phyloP scores from a whole-genome alignment of 768 basidiomycete genomes.

The Mycena vitilis region DNA sequence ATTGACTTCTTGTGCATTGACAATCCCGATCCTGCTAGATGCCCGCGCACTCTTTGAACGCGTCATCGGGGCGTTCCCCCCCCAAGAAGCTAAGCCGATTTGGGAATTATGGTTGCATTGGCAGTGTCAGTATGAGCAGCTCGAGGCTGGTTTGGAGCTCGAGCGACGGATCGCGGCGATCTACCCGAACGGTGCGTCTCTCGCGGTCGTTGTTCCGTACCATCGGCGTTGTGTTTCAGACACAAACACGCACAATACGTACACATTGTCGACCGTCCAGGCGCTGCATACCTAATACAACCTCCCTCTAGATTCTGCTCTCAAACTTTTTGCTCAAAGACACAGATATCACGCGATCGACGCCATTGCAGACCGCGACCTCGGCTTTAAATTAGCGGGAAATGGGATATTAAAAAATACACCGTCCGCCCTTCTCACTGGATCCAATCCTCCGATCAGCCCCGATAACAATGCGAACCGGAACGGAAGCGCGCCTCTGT shows the following conservation, averaged over 20 bases:
- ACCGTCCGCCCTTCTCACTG: neutral
- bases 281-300: too few species aligned
- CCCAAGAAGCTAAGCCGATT: conserved; percentile 83
- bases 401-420: neutral
- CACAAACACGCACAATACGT: too few species aligned
- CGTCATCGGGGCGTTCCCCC: conserved; percentile 79
- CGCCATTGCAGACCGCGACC: conserved; percentile 88
- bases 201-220: too few species aligned
- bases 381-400: conserved; percentile 69
- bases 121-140: conserved; percentile 94
- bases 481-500: neutral
- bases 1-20: too few species aligned
- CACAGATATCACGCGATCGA: conserved; percentile 87
- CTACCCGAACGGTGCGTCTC: too few species aligned
- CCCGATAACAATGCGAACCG: neutral
- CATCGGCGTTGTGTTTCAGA: too few species aligned
- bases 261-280: too few species aligned
- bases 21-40: too few species aligned
- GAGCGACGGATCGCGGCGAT: conserved; percentile 81
- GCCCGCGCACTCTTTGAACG: conserved; percentile 96
- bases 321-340: conserved; percentile 91
- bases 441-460: neutral
- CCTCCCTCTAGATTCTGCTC: too few species aligned
- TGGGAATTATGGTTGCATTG: conserved; percentile 99
- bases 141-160: conserved; percentile 87